Conservation (phyloP, 495 filamentous ascomycete species). For the Penicillium waksmanii region DNA sequence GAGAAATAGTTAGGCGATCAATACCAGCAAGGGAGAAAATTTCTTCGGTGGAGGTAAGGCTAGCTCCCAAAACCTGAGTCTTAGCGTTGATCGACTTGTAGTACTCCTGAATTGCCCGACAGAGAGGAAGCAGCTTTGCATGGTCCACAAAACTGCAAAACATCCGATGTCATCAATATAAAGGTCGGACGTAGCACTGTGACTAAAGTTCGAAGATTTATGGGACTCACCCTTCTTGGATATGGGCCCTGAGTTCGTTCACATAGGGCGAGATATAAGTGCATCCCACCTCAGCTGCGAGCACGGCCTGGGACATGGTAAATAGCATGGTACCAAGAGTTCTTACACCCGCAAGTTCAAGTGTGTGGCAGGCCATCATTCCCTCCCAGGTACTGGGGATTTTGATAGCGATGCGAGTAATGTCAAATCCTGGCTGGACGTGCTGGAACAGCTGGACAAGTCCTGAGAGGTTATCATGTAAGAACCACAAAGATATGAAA, state of each 20-base stretch:
- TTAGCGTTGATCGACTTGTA: conserved; percentile 43
- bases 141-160: conserved; percentile 35
- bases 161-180: neutral
- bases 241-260: conserved; percentile 66
- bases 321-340: conserved; percentile 68
- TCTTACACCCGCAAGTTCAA: conserved; percentile 54
- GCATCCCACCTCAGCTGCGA: conserved; percentile 60
- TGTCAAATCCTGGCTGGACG: conserved; percentile 51
- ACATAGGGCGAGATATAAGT: conserved; percentile 58
- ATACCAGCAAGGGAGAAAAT: conserved; percentile 61
- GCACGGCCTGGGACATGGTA: conserved; percentile 57
- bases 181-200: neutral
- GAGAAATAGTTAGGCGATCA: conserved; percentile 60
- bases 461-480: conserved; percentile 34
- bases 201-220: neutral
- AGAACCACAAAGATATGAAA: neutral
- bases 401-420: conserved; percentile 62
- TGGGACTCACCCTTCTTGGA: conserved; percentile 51
- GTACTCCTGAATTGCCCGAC: conserved; percentile 55
- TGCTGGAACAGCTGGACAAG: conserved; percentile 52
- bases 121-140: conserved; percentile 50
- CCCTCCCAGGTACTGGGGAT: conserved; percentile 68
- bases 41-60: conserved; percentile 58
- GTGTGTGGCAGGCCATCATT: conserved; percentile 59
- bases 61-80: conserved; percentile 61